Conservation (phyloP, 2,329 filamentous ascomycete genomes). For the Talaromyces sp. region DNA sequence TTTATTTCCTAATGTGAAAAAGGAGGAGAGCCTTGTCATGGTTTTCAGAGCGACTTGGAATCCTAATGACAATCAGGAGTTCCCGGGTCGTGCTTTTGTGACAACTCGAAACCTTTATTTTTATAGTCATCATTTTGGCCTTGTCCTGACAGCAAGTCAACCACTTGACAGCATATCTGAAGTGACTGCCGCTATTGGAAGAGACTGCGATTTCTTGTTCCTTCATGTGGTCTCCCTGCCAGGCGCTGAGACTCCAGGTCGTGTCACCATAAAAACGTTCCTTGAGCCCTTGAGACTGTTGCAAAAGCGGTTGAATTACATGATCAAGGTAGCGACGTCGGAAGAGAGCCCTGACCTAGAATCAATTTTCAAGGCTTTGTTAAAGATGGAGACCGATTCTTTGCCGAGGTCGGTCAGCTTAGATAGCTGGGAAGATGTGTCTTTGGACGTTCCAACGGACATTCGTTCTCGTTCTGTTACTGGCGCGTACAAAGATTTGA, state of each 20-base stretch:
- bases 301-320: constrained; percentile 75
- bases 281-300: constrained; percentile 80
- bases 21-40: constrained; percentile 77
- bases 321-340: constrained; percentile 75
- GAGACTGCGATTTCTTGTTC: constrained; percentile 89
- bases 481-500: constrained; percentile 48
- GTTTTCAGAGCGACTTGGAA: constrained; percentile 93
- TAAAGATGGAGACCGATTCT: constrained; percentile 66
- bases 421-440: constrained; percentile 89
- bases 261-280: constrained; percentile 88
- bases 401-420: constrained; percentile 65
- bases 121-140: constrained; percentile 89
- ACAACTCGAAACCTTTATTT: constrained; percentile 89
- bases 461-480: constrained; percentile 46
- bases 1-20: constrained; percentile 75
- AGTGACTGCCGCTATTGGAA: constrained; percentile 82
- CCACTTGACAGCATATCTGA: constrained; percentile 74
- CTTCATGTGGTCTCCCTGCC: constrained; percentile 68
- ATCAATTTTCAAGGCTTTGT: constrained; percentile 66
- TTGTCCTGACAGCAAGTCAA: constrained; percentile 78
- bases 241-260: constrained; percentile 61
- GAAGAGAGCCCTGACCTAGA: constrained; percentile 66
- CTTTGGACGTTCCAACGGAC: constrained; percentile 57
- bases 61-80: constrained; percentile 68
- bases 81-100: constrained; percentile 82